These are phyloP conservation scores for Breynia disticha DNA, from an alignment of 441 rosid species.

Conservation along the genomic window DNA sequence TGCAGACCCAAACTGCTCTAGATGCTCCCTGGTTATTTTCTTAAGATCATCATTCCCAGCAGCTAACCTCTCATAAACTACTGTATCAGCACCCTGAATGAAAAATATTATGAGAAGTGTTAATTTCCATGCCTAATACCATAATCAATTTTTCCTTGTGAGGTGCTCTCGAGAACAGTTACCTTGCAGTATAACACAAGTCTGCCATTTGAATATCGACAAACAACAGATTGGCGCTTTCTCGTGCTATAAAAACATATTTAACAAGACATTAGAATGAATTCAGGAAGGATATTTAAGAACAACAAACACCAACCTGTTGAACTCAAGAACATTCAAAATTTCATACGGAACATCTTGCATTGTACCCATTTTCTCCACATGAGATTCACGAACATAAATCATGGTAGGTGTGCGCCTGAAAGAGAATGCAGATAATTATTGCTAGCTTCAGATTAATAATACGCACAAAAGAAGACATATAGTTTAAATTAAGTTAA, in stretches of 20 bases:
- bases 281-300: slow-evolving; percentile 11
- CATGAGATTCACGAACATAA: slow-evolving; percentile 93
- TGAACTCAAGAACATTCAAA: slow-evolving; percentile 95
- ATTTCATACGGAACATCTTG: slow-evolving; percentile 85
- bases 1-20: slow-evolving; percentile 88
- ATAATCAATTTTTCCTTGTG: slow-evolving; percentile 7
- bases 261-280: slow-evolving; percentile 20
- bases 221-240: slow-evolving; percentile 98
- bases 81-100: slow-evolving; percentile 84
- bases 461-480: neutral
- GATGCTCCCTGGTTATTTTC: slow-evolving; percentile 59
- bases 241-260: slow-evolving; percentile 57
- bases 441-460: no score
- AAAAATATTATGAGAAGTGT: slow-evolving; percentile 23
- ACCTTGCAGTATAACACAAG: slow-evolving; percentile 98
- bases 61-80: slow-evolving; percentile 71
- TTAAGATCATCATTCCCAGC: slow-evolving; percentile 56
- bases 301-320: slow-evolving; percentile 48
- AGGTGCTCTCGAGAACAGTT: slow-evolving; percentile 19
- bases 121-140: slow-evolving; percentile 21
- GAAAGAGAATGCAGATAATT: slow-evolving; percentile 5
- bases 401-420: slow-evolving; percentile 98
- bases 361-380: slow-evolving; percentile 80
- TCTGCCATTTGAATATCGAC: slow-evolving; percentile 87
- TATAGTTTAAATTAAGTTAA: neutral